Base-by-base conservation (phyloP, 768 basidiomycete species). In the Lanmaoa rubissima region DNA sequence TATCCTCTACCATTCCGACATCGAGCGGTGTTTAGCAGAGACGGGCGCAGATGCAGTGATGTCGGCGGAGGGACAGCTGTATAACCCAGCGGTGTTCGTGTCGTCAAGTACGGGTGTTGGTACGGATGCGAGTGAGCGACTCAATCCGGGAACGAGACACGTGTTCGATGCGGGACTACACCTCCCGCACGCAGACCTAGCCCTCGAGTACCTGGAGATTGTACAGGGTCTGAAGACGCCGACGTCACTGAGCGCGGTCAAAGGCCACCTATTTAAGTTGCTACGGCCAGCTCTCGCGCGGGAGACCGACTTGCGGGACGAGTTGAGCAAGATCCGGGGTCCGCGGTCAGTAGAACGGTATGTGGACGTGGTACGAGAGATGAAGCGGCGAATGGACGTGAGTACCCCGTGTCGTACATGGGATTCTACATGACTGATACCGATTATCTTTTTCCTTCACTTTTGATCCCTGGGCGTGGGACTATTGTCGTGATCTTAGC, bases 31-130 rank as follows among this genome's bases (percentile, higher is more conserved):
- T 70, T 74, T 99, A 34, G 80, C 82, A 24, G 82, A 83, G 48
- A 99, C 97, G 0, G 92, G 94, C 14, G 88, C 85, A 7, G 94
- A 97, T 65, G 96, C 85, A 0, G 86, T 98, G 55, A 97, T 98
- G 94, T 87, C 85, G 42, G 97, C 95, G 1, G 97, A 97, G 74
- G 95, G 92, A 0, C 87, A 95, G 60, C 77, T 99, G 0, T 97
- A 97, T 69, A 98, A 99, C 66, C 88, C 92, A 0, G 86, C 93
- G 0, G 68, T 98, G 13, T 98, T 92, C 63, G 72, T 73, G 66
- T 36, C 67, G 74, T 60, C 69, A 13, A 32, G 35, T 31, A 34
- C 67, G 21, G 21, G 21, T 24, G 21, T 24, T 24, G 21, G 21
- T 14, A 4, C 14, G 12, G 32, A 42, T n/a, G 16, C 5, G 2